Evolutionary conservation across 208 protist genomes (phyloP).

Genomic region (Zelonia costaricensis): DNA sequence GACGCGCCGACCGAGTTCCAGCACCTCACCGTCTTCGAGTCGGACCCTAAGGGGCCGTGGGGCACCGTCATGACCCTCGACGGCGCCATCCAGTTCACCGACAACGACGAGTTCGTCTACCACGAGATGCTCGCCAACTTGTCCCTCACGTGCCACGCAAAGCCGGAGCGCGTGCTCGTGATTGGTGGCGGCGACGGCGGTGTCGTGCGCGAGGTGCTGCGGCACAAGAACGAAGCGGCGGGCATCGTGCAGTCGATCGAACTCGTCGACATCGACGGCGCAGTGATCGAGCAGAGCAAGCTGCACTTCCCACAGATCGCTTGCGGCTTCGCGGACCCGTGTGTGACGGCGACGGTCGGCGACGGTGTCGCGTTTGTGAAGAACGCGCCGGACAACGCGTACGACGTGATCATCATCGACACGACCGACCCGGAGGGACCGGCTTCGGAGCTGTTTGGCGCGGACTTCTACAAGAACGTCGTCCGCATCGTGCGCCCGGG

Average conservation of each 20-base stretch:
- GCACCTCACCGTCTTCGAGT: constrained; percentile 89
- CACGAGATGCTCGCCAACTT: constrained; percentile 98
- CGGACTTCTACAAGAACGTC: constrained; percentile 84
- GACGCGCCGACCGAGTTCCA: constrained; percentile 84
- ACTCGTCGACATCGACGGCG: constrained; percentile 97
- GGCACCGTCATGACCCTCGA: constrained; percentile 97
- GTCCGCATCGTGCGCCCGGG: constrained; percentile 76
- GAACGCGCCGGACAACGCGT: constrained; percentile 69
- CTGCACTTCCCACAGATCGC: constrained; percentile 85
- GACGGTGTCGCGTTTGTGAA: constrained; percentile 90
- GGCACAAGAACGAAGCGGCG: constrained; percentile 68
- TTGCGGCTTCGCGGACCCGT: constrained; percentile 68
- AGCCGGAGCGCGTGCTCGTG: constrained; percentile 94
- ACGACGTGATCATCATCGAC: constrained; percentile 96
- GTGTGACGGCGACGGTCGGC: constrained; percentile 68
- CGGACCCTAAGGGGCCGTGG: constrained; percentile 84
- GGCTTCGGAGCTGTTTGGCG: constrained; percentile 86
- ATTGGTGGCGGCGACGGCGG: constrained; percentile 98
- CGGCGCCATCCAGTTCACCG: constrained; percentile 96
- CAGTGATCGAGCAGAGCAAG: constrained; percentile 87
- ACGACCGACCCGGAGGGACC: constrained; percentile 94
- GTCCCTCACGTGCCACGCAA: constrained; percentile 89
- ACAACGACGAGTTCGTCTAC: constrained; percentile 98
- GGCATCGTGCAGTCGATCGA: constrained; percentile 87
- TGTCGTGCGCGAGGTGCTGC: constrained; percentile 96